Conservation (phyloP, 2,329 filamentous ascomycete species). For the Chaetothyriales sp. region DNA sequence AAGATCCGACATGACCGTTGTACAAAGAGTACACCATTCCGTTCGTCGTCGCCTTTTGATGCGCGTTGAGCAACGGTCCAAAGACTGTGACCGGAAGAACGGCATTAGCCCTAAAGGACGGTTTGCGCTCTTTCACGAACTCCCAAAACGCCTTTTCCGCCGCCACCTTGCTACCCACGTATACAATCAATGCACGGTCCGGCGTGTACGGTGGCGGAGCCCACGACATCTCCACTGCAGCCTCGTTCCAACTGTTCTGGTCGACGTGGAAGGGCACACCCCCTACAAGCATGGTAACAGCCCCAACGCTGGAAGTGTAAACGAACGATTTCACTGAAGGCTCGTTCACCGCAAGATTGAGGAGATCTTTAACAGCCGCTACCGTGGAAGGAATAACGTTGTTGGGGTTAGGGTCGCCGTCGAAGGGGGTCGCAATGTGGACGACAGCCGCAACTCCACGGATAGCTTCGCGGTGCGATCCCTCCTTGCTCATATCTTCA, state of each 20-base stretch:
- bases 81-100: slow-evolving; percentile 11
- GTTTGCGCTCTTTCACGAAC: slow-evolving; percentile 23
- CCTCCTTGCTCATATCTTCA: slow-evolving; percentile 22
- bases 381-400: slow-evolving; percentile 24
- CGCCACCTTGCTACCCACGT: slow-evolving; percentile 29
- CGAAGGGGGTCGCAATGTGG: slow-evolving; percentile 17
- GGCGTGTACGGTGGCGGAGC: slow-evolving; percentile 23
- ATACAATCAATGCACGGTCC: slow-evolving; percentile 18
- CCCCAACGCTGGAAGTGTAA: slow-evolving; percentile 1
- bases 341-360: slow-evolving; percentile 4
- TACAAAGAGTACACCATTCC: slow-evolving; percentile 27
- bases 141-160: slow-evolving; percentile 29
- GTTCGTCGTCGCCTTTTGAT: slow-evolving; percentile 1
- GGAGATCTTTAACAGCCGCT: not conserved
- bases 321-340: slow-evolving; percentile 20
- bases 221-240: slow-evolving; percentile 22
- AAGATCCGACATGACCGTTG: slow-evolving; percentile 26
- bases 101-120: slow-evolving; percentile 18
- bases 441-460: slow-evolving; percentile 25
- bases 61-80: slow-evolving; percentile 2
- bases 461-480: slow-evolving; percentile 19
- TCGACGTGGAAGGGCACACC: too few relatives aligned
- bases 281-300: too few relatives aligned
- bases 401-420: slow-evolving; percentile 27
- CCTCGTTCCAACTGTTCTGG: slow-evolving; percentile 25